Evolutionary conservation across 306 rosid species (phyloP).

Genomic region (Chamaecrista fasciculata): DNA sequence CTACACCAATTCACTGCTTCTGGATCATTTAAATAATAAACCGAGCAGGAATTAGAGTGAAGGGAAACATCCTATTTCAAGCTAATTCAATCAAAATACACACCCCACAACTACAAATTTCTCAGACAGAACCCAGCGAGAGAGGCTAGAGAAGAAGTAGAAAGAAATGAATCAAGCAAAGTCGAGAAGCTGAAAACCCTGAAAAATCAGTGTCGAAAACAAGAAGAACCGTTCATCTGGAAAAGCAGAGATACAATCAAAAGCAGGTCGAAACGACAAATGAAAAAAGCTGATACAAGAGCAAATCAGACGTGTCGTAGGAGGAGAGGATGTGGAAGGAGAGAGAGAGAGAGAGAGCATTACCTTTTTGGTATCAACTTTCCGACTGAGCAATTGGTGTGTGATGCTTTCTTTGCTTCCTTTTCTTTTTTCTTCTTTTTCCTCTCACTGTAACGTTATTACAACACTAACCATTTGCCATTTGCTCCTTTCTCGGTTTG

Average conservation of each 20-base stretch:
- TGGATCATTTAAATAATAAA: constrained; percentile 14
- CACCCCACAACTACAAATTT: constrained; percentile 25
- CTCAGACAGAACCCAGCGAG: constrained; percentile 18
- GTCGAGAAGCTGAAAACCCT: constrained; percentile 4
- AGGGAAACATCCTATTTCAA: no score
- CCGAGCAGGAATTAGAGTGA: constrained; percentile 14
- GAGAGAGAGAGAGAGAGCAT: constrained; percentile 31
- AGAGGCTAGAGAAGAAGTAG: background rate
- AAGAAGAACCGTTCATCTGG: background rate
- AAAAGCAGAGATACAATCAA: constrained; percentile 28
- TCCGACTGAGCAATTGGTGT: constrained; percentile 52
- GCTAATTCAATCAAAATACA: background rate
- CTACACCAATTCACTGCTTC: constrained; percentile 31
- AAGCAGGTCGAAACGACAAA: constrained; percentile 13
- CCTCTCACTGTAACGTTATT: constrained; percentile 28
- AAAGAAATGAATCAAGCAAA: constrained; percentile 19
- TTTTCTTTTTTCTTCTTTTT: constrained; percentile 26
- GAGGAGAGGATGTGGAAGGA: constrained; percentile 28
- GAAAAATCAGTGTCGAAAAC: constrained; percentile 16
- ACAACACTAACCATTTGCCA: constrained; percentile 28
- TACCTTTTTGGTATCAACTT: constrained; percentile 67
- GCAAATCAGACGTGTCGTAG: constrained; percentile 40
- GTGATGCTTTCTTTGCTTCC: no score
- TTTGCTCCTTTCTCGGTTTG: constrained; percentile 39
- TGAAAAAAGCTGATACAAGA: constrained; percentile 40